A percentile compares a stretch with the other conserved stretches of the same genome.
Evolutionary conservation across 345 rosid species (phyloP).

Genomic region (Eucalyptus erythrocorys): DNA sequence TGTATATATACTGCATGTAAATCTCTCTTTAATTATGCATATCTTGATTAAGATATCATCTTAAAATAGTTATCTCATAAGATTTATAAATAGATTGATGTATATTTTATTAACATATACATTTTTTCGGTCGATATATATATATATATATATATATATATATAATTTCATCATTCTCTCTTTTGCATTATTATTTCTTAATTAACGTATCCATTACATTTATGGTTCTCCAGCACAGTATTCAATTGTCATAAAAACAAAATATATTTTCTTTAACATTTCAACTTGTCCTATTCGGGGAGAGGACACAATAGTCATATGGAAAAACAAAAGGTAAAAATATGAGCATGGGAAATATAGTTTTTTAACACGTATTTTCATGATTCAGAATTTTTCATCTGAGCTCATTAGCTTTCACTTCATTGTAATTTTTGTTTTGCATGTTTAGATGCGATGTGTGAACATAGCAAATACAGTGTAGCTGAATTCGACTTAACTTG

Average conservation of each 20-base stretch:
- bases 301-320: not conserved
- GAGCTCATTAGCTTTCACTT: not conserved
- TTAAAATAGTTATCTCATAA: no score
- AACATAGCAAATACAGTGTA: not conserved
- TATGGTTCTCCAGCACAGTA: not conserved
- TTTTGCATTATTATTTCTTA: no score
- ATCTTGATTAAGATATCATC: no score
- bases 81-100: no score
- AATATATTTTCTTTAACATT: not conserved
- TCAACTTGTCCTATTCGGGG: not conserved
- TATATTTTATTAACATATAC: no score
- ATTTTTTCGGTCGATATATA: no score
- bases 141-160: no score
- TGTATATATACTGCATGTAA: rapidly evolving
- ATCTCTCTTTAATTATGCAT: no score
- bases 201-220: not conserved
- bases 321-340: not conserved
- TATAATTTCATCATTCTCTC: no score
- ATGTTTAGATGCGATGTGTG: not conserved
- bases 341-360: not conserved
- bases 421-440: not conserved
- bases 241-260: not conserved
- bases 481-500: not conserved
- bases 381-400: not conserved
- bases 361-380: not conserved